Conservation (phyloP, 2,329 filamentous ascomycete species). For the Fusarium acutatum region DNA sequence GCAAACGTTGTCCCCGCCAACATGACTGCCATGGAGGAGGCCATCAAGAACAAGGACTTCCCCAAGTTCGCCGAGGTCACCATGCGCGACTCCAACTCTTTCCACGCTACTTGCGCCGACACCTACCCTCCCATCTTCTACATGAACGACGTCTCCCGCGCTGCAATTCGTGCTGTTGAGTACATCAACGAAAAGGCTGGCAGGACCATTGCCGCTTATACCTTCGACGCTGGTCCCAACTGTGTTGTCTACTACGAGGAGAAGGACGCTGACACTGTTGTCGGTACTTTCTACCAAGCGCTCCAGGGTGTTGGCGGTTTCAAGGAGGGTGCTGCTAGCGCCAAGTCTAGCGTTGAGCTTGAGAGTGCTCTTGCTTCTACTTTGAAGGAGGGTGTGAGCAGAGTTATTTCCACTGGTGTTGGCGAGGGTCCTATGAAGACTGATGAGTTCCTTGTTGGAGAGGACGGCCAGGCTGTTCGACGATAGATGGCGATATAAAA, state of each 20-base stretch:
- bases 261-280: constrained; percentile 75
- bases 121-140: constrained; percentile 99
- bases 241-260: constrained; percentile 95
- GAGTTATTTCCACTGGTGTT: constrained; percentile 90
- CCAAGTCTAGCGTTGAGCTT: constrained; percentile 64
- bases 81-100: constrained; percentile 96
- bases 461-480: constrained; percentile 63
- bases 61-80: constrained; percentile 86
- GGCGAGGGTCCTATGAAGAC: constrained; percentile 88
- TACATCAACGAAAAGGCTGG: constrained; percentile 84
- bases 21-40: constrained; percentile 86
- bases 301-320: constrained; percentile 74
- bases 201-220: constrained; percentile 88
- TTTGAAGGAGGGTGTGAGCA: constrained; percentile 81
- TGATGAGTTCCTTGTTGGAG: constrained; percentile 77
- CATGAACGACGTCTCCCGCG: constrained; percentile 91
- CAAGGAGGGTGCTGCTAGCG: constrained; percentile 66
- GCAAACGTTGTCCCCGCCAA: constrained; percentile 79
- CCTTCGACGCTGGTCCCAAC: constrained; percentile 97
- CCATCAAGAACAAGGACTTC: constrained; percentile 83
- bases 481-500: constrained; percentile 29
- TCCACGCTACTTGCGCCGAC: constrained; percentile 94
- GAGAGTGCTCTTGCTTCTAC: constrained; percentile 71
- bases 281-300: constrained; percentile 79
- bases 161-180: constrained; percentile 89